Evolutionary conservation across 371 early-diverging fungal species (phyloP), one percentile per base, ranked within the genome.

Genomic region (Lichtheimia ramosa): DNA sequence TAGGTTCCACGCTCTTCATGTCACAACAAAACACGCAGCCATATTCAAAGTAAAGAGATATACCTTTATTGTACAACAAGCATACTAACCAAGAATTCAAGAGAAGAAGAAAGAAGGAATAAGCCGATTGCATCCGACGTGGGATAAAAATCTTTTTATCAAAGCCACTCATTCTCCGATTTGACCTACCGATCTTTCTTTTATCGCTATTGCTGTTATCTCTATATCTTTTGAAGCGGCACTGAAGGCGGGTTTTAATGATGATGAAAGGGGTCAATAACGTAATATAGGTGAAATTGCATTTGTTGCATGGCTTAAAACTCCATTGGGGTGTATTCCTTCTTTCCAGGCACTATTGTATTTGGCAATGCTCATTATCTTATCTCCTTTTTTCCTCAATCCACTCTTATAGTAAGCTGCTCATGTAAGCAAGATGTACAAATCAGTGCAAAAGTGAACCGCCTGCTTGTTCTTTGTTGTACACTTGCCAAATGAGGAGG

Each of bases 41-140:
- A 51, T 51, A 18, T 51, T 51, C n/a, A 14, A 18, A 51, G 14
- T 21, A 23, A 25, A 51, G 25, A 18, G 25, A 51, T 51, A 25
- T 15, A 15, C 20, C n/a, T 23, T 51, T 15, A 23, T 34, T 34
- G 34, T 34, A 34, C 34, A 34, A 34, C 34, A 34, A 8, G 10
- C 34, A 34, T 34, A 34, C 34, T 34, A 34, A 34, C 34, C 34
- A 34, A 34, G 34, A 34, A 34, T 8, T 34, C 10, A 5, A 51
- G 25, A 51, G 20, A 21, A 43, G 41, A 43, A 56, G 40, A 56
- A 56, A 56, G 40, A 39, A 15, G 15, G 24, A 34, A 43, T 41
- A 40, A 56, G 56, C 41, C 34, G 21, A 43, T 41, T 56, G 14
- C 12, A 20, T 43, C 40, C 34, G 34, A 34, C 10, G 34, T 34